Evolutionary conservation across 2,329 filamentous ascomycete species (phyloP).

Genomic region (Dichotomopilus funicola): DNA sequence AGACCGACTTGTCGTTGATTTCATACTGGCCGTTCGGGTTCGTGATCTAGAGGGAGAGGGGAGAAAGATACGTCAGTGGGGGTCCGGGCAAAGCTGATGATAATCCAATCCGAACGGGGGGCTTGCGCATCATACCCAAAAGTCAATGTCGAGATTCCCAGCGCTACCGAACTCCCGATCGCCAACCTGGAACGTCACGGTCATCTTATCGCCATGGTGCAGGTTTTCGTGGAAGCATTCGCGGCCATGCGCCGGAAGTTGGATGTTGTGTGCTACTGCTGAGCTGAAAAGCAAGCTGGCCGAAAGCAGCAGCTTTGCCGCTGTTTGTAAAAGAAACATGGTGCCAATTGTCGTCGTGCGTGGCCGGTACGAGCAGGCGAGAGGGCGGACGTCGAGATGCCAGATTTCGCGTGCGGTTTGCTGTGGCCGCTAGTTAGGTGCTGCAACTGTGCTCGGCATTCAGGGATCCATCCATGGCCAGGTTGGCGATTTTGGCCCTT

Average conservation of each 20-base stretch:
- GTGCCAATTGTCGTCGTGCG: constrained; percentile 18
- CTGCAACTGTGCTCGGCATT: constrained; percentile 2
- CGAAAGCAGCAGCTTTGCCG: constrained; percentile 35
- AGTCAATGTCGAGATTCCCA: constrained; percentile 93
- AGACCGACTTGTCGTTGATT: constrained; percentile 71
- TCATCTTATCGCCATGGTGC: constrained; percentile 95
- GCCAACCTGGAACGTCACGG: constrained; percentile 95
- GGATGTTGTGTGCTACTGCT: constrained; percentile 84
- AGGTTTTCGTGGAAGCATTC: constrained; percentile 97
- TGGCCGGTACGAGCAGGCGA: constrained; percentile 3
- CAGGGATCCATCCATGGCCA: constrained; percentile 17
- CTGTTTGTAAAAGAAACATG: constrained; percentile 38
- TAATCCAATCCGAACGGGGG: too few species aligned
- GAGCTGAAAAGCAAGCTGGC: constrained; percentile 54
- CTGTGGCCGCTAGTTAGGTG: constrained; percentile 1
- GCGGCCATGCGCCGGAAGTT: constrained; percentile 82
- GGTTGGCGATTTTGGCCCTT: constrained; percentile 22
- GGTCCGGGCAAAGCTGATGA: too few species aligned
- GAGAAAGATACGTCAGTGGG: neutral
- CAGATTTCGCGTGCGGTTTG: constrained; percentile 10
- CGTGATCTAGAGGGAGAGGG: constrained; percentile 52
- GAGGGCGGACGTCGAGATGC: constrained; percentile 8
- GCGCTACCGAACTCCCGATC: constrained; percentile 93
- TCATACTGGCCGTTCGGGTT: constrained; percentile 71
- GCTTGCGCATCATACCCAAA: constrained; percentile 64